Evolutionary conservation across 805 yeast genomes (phyloP).

Genomic region (Spathaspora gorwiae): DNA sequence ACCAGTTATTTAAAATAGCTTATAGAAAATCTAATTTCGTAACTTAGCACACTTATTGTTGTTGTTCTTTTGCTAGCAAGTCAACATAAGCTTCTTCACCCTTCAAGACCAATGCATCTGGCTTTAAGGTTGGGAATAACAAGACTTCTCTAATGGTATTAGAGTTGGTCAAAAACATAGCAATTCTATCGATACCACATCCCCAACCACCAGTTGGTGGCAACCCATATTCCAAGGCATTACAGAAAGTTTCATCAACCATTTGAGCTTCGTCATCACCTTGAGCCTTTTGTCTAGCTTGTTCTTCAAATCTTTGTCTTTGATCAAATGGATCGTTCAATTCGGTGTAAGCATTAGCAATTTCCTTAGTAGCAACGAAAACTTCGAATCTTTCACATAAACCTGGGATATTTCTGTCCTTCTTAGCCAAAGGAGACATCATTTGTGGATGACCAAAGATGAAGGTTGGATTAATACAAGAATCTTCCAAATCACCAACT

Average conservation of each 20-base stretch:
- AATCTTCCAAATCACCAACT: constrained; percentile 94
- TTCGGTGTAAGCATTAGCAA: constrained; percentile 97
- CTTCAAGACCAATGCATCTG: constrained; percentile 51
- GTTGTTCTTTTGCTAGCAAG: not conserved
- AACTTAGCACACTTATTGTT: not conserved
- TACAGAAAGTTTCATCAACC: constrained; percentile 94
- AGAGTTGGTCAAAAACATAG: constrained; percentile 96
- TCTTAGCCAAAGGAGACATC: constrained; percentile 99
- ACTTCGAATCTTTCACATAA: constrained; percentile 98
- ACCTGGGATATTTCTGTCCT: constrained; percentile 88
- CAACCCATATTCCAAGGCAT: constrained; percentile 95
- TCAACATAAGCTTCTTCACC: constrained; percentile 13
- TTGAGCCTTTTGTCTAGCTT: constrained; percentile 96
- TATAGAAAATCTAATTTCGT: not conserved
- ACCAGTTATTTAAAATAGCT: not conserved
- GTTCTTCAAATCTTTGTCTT: constrained; percentile 96
- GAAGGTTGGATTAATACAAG: constrained; percentile 94
- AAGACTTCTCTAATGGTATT: constrained; percentile 96
- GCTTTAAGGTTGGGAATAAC: constrained; percentile 98
- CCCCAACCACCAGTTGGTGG: constrained; percentile 99
- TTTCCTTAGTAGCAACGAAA: constrained; percentile 97
- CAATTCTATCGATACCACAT: constrained; percentile 95
- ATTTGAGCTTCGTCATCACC: constrained; percentile 99
- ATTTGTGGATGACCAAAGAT: constrained; percentile 98
- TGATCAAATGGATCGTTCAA: constrained; percentile 98